phyloP scores from a whole-genome alignment of 2,329 filamentous ascomycete species.

The Phialocephala sp. region DNA sequence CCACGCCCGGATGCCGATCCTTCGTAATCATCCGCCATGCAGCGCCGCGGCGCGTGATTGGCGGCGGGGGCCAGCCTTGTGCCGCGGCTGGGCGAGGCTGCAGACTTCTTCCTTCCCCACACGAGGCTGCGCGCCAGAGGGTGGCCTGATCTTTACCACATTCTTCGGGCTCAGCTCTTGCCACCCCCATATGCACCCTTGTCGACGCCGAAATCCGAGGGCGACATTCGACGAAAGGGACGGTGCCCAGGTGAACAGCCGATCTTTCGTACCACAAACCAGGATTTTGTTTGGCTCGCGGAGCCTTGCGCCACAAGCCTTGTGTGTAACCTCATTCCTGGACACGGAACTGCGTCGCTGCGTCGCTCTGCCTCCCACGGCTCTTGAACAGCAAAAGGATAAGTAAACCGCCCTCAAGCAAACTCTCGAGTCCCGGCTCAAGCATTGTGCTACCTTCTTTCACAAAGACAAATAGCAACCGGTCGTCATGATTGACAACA shows the following conservation, averaged over 20 bases:
- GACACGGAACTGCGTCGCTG: neutral
- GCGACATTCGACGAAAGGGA: neutral
- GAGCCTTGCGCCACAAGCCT: conserved; percentile 17
- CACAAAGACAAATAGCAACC: neutral
- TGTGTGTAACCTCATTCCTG: conserved; percentile 17
- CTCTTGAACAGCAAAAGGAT: neutral
- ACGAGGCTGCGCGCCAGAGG: conserved; percentile 15
- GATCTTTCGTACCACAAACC: conserved; percentile 16
- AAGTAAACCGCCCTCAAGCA: neutral
- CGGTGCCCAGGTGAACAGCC: conserved; percentile 1
- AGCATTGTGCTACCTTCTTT: neutral
- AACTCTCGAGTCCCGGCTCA: neutral
- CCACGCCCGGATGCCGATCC: neutral
- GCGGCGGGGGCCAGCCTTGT: neutral
- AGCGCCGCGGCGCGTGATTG: too few relatives aligned
- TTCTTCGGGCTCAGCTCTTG: conserved; percentile 1
- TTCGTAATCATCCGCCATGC: too few relatives aligned
- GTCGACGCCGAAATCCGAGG: conserved; percentile 17
- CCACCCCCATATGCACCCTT: conserved; percentile 5
- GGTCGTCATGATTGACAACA: conserved; percentile 18
- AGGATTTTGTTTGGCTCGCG: conserved; percentile 1
- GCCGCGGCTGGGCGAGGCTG: neutral
- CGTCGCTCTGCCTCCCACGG: neutral
- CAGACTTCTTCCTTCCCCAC: conserved; percentile 1
- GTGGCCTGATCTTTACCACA: conserved; percentile 22